These are phyloP conservation scores for Ophiocordyceps camponoti-saundersi DNA, from an alignment of 2,329 filamentous ascomycete species.

Conservation along the genomic window DNA sequence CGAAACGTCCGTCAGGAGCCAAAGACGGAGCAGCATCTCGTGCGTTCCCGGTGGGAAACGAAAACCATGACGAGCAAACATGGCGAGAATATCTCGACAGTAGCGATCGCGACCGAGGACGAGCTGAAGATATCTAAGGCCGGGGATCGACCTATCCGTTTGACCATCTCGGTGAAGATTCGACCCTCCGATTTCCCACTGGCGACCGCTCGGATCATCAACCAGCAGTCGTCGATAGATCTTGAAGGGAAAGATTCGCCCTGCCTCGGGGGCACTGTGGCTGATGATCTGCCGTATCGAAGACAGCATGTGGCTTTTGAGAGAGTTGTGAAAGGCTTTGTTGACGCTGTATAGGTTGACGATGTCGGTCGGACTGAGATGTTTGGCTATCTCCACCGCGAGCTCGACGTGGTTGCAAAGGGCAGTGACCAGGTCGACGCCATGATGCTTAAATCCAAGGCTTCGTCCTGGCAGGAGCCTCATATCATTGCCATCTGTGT, in stretches of 20 bases:
- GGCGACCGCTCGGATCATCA: slow-evolving; percentile 37
- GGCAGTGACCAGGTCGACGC: slow-evolving; percentile 24
- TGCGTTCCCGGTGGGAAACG: slow-evolving; percentile 31
- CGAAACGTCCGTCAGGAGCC: slow-evolving; percentile 54
- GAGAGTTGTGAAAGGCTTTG: slow-evolving; percentile 40
- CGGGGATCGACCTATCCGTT: slow-evolving; percentile 30
- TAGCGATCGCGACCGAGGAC: slow-evolving; percentile 39
- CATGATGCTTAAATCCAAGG: slow-evolving; percentile 7
- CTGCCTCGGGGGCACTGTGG: slow-evolving; percentile 35
- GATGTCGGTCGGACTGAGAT: slow-evolving; percentile 37
- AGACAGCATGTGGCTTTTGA: slow-evolving; percentile 42
- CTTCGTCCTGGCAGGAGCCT: background rate
- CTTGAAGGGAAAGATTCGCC: slow-evolving; percentile 40
- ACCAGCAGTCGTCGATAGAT: slow-evolving; percentile 41
- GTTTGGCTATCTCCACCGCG: slow-evolving; percentile 33
- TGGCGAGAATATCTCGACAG: slow-evolving; percentile 43
- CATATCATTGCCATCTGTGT: background rate
- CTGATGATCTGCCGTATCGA: slow-evolving; percentile 38
- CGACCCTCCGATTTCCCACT: slow-evolving; percentile 9
- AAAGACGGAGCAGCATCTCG: slow-evolving; percentile 43
- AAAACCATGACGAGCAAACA: slow-evolving; percentile 40
- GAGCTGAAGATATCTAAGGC: slow-evolving; percentile 52
- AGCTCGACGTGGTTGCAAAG: slow-evolving; percentile 32
- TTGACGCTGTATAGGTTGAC: slow-evolving; percentile 49
- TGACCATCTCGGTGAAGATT: background rate